Conservation (phyloP, 2,329 filamentous ascomycete species). For the Stagonosporopsis chrysanthemi region DNA sequence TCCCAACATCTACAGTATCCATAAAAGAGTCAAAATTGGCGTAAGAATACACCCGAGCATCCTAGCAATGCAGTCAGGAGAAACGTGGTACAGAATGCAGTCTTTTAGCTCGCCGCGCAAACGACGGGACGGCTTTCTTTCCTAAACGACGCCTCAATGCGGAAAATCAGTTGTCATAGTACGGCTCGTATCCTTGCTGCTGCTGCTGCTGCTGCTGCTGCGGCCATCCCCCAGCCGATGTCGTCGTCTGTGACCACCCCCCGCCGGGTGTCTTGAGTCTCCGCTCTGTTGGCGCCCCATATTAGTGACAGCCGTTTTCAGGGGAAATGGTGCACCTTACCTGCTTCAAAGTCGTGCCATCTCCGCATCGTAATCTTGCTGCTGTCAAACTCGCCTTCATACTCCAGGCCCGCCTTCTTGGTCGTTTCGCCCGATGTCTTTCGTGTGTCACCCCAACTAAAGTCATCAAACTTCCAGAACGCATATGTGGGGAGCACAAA, state of each 20-base stretch:
- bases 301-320: slow-evolving; percentile 38
- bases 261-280: slow-evolving; percentile 50
- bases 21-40: slow-evolving; percentile 16
- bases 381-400: slow-evolving; percentile 96
- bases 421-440: slow-evolving; percentile 92
- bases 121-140: slow-evolving; percentile 28
- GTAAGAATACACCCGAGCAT: slow-evolving; percentile 16
- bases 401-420: slow-evolving; percentile 85
- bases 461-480: slow-evolving; percentile 99
- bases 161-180: slow-evolving; percentile 50
- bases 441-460: slow-evolving; percentile 97
- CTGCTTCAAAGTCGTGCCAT: slow-evolving; percentile 91
- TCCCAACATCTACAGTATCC: slow-evolving; percentile 19
- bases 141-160: slow-evolving; percentile 40
- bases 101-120: slow-evolving; percentile 33
- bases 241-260: slow-evolving; percentile 48
- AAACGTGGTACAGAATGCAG: slow-evolving; percentile 41
- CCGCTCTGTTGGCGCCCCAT: slow-evolving; percentile 48
- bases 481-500: slow-evolving; percentile 92
- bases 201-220: slow-evolving; percentile 22
- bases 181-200: slow-evolving; percentile 50
- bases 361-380: slow-evolving; percentile 99
- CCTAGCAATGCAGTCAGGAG: slow-evolving; percentile 39
- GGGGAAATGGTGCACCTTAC: slow-evolving; percentile 50
- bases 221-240: slow-evolving; percentile 45